Percentiles rank a stretch among this genome's conserved stretches.
Conservation (phyloP, 495 filamentous ascomycete genomes). For the Penicillium verhagenii region DNA sequence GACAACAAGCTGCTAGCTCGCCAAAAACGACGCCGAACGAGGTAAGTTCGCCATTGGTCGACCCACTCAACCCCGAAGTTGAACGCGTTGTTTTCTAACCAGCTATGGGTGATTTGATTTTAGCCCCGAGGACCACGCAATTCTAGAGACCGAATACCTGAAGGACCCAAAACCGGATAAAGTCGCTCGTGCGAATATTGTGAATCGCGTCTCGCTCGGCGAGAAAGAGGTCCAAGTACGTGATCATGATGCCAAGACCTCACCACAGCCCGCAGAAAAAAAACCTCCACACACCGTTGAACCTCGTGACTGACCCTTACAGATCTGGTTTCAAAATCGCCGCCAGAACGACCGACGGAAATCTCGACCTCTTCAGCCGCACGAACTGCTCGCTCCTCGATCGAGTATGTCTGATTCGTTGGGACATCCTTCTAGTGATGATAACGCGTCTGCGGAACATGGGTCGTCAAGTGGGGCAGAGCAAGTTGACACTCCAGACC, state of each 20-base stretch:
- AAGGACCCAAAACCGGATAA: slow-evolving; percentile 92
- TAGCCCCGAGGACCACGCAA: slow-evolving; percentile 84
- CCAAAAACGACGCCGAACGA: slow-evolving; percentile 70
- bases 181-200: slow-evolving; percentile 76
- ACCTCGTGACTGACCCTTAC: slow-evolving; percentile 15
- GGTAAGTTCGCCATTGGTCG: slow-evolving; percentile 32
- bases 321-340: slow-evolving; percentile 99
- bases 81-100: slow-evolving; percentile 15
- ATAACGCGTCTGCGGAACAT: slow-evolving; percentile 35
- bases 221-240: slow-evolving; percentile 98
- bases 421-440: slow-evolving; percentile 50
- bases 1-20: slow-evolving; percentile 67
- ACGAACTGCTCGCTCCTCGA: slow-evolving; percentile 68
- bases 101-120: slow-evolving; percentile 3
- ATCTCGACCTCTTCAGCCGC: slow-evolving; percentile 78
- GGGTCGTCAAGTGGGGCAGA: slow-evolving; percentile 37
- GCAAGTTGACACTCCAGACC: slow-evolving; percentile 22
- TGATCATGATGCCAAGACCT: slow-evolving; percentile 32
- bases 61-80: not conserved
- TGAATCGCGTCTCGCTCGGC: slow-evolving; percentile 79
- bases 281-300: slow-evolving; percentile 18
- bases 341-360: slow-evolving; percentile 91
- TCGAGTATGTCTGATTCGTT: slow-evolving; percentile 48
- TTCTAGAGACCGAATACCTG: slow-evolving; percentile 85
- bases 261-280: too few relatives aligned